phyloP scores from a whole-genome alignment of 208 protist species.

The Leptomonas pyrrhocoris region DNA sequence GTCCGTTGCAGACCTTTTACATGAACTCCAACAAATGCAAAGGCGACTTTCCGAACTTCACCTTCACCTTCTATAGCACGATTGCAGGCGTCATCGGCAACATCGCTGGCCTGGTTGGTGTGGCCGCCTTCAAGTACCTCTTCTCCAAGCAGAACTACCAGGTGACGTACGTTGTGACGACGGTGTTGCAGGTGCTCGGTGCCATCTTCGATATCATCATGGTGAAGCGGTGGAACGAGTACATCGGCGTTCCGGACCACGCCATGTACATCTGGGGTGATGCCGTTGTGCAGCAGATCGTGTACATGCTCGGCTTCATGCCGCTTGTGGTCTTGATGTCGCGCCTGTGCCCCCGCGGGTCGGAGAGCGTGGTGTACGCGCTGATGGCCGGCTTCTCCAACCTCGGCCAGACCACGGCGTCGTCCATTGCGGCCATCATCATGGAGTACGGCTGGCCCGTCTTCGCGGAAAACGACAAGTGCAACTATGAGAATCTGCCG shows the following conservation, averaged over 20 bases:
- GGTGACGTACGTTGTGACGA: slow-evolving; percentile 45
- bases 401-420: no score
- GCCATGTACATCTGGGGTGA: slow-evolving; percentile 79
- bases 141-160: slow-evolving; percentile 61
- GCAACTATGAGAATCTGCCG: slow-evolving; percentile 65
- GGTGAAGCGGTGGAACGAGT: slow-evolving; percentile 64
- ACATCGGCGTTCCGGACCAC: slow-evolving; percentile 55
- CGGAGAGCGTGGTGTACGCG: no score
- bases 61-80: slow-evolving; percentile 69
- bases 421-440: slow-evolving; percentile 50
- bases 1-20: slow-evolving; percentile 54
- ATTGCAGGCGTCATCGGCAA: slow-evolving; percentile 47
- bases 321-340: slow-evolving; percentile 58
- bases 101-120: slow-evolving; percentile 41
- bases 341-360: no score
- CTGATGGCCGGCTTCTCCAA: no score
- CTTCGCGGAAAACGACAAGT: slow-evolving; percentile 35
- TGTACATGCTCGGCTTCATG: no score
- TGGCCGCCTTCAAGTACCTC: slow-evolving; percentile 56
- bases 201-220: slow-evolving; percentile 70
- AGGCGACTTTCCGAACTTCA: slow-evolving; percentile 65
- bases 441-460: slow-evolving; percentile 70
- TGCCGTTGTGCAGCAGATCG: no score
- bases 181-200: slow-evolving; percentile 37
- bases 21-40: slow-evolving; percentile 48